Evolutionary conservation across 805 yeast genomes (phyloP).

Genomic region (Candida xiaguanensis): DNA sequence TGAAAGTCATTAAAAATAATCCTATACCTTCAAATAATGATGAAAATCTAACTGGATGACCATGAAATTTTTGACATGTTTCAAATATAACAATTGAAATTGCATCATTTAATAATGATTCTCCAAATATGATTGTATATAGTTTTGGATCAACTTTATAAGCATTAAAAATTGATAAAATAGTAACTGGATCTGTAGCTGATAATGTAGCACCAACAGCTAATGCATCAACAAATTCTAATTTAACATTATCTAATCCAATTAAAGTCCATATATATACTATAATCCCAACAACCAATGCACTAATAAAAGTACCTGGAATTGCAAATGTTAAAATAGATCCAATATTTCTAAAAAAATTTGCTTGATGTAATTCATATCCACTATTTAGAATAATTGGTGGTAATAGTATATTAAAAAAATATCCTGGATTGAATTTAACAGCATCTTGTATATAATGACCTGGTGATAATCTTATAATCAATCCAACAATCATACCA

Average conservation of each 20-base stretch:
- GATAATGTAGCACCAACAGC: conserved; percentile 97
- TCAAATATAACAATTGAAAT: conserved; percentile 98
- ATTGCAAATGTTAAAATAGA: conserved; percentile 91
- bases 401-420: conserved; percentile 89
- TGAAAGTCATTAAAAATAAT: conserved; percentile 86
- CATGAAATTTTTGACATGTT: conserved; percentile 95
- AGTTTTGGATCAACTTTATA: conserved; percentile 97
- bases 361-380: conserved; percentile 92
- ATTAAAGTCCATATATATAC: conserved; percentile 85
- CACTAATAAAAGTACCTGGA: conserved; percentile 92
- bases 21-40: conserved; percentile 93
- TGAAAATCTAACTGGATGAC: conserved; percentile 65
- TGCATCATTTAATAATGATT: conserved; percentile 92
- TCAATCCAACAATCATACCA: conserved; percentile 93
- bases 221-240: conserved; percentile 94
- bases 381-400: conserved; percentile 97
- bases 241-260: conserved; percentile 82
- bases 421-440: conserved; percentile 89
- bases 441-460: conserved; percentile 97
- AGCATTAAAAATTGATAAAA: conserved; percentile 91
- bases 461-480: conserved; percentile 90
- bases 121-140: conserved; percentile 96
- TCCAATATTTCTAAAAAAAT: conserved; percentile 88
- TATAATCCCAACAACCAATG: conserved; percentile 85
- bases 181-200: conserved; percentile 98